Base-by-base conservation (phyloP, 306 rosid species). In the Spatholobus suberectus region DNA sequence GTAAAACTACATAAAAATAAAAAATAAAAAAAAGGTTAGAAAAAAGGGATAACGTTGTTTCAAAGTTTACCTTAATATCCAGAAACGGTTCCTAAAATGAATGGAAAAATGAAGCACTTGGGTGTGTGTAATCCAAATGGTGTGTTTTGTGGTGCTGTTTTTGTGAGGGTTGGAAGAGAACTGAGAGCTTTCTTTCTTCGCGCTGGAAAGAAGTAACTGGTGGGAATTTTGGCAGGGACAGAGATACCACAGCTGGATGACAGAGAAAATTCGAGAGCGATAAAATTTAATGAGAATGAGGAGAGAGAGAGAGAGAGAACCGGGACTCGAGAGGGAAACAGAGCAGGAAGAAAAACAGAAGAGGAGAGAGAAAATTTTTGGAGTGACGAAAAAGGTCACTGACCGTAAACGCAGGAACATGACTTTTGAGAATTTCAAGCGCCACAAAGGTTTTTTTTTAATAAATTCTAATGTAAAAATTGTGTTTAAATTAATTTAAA, bases 381-480 rank as follows among this genome's bases (percentile, higher is more conserved):
- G 73, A 86, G 83, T 80, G 86, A 82, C 87, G 27, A 80, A 84
- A 87, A 77, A 69, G 70, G 67, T 43, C 90, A 74, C 34, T 35
- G 54, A 38, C 70, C 70, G 57, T 8, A 65, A 84, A 65, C 57
- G 2, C 32, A 29, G 3, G 2, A 63, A 37, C 27, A 14, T 49
- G 84, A 29, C 85, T 63, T 18, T 81, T 61, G 80, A 82, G 52
- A 85, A 85, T 73, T 75, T 59, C 76, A 86, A 87, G 43, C 59
- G 55, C 26, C 61, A 14, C 11, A 32, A 5, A 8, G 80, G 72
- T 37, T 17, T 11, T 55, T 1, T 57, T 57, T 58, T 55, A 20
- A 58, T 58, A 8, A 58, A 9, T 54, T 54, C 5, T 15, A 11
- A 13, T 44, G 51, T 44, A 4, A n/a, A n/a, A n/a, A n/a, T n/a